Evolutionary conservation across 2,329 filamentous ascomycete genomes (phyloP).

Genomic region (Ophiosphaerella korrae): DNA sequence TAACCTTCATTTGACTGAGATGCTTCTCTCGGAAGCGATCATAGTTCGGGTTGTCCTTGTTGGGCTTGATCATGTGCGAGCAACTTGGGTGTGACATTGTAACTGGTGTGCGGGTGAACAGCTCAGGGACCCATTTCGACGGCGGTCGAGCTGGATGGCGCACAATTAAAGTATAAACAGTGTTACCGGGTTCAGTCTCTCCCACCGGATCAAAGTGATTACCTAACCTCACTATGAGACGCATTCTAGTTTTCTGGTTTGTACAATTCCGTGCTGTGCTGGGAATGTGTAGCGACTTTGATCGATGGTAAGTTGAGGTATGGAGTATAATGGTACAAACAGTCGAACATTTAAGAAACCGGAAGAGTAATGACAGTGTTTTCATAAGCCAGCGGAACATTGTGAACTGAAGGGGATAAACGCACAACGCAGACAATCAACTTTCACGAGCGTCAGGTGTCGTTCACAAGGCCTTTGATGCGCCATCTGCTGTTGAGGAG

Average conservation of each 20-base stretch:
- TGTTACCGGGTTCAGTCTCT: constrained; percentile 22
- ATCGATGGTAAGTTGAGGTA: not conserved
- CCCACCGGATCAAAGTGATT: constrained; percentile 26
- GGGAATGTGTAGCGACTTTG: not conserved
- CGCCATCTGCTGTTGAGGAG: too few relatives aligned
- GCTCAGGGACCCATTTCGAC: constrained; percentile 18
- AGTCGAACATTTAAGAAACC: not conserved
- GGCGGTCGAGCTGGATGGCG: constrained; percentile 21
- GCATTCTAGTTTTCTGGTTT: not conserved
- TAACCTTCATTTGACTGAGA: constrained; percentile 20
- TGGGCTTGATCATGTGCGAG: constrained; percentile 11
- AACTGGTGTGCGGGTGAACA: constrained; percentile 18
- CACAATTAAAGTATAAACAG: constrained; percentile 11
- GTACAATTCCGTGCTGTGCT: not conserved
- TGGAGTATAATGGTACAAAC: too few relatives aligned
- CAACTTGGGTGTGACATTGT: constrained; percentile 2
- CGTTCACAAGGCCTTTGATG: too few relatives aligned
- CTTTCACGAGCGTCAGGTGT: too few relatives aligned
- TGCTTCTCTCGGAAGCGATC: constrained; percentile 18
- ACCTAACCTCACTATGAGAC: not conserved
- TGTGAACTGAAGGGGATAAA: constrained; percentile 2
- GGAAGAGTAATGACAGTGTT: not conserved
- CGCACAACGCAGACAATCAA: constrained; percentile 1
- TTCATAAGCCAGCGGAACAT: too few relatives aligned
- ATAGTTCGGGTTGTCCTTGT: constrained; percentile 16